Base-by-base conservation (phyloP, 2,329 filamentous ascomycete genomes). In the Colletotrichum sansevieriae region DNA sequence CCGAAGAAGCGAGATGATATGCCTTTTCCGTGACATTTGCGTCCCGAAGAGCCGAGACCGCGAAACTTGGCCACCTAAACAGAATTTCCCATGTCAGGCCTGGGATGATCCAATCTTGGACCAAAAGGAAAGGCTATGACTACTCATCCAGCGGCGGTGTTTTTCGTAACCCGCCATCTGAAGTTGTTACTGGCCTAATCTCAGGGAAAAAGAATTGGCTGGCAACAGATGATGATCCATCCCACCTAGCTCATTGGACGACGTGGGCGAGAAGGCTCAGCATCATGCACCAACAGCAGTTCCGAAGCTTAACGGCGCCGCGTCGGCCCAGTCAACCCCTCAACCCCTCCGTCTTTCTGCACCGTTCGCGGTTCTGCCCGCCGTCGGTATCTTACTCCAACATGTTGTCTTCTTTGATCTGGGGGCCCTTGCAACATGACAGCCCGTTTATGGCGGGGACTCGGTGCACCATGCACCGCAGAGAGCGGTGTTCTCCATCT, bases 181-280 rank as follows among this genome's bases (percentile, higher is more conserved):
- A 69, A 41, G 25, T 56, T 41, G 20, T 54, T 39, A 65, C n/a
- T 69, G 49, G 66, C 29, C 56, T 37, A 39, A 56, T 54, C 13
- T 49, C 20, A 33, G 22, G 35, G 44, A 18, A 25, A 49, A 9
- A n/a, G 59, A 52, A 29, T 29, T 49, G 35, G 52, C 33, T 61
- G 66, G 56, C n/a, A 15, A 52, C 33, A 35, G 22, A 29, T 49
- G 65, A 33, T 43, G 39, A 44, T 59, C 55, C 37, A 44, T 59
- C 55, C 37, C 62, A 66, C 61, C 49, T 61, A 13, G 43, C 47
- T 49, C 51, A 43, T n/a, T 25, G 47, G 55, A 41, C 66, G 62
- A 65, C 62, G 66, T 65, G 62, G 43, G 49, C 65, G 43, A 65
- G 62, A 65, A 43, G 66, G 66, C 65, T 69, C 66, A 66, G 66